Percentiles rank a stretch among this genome's conserved stretches.
Evolutionary conservation across 495 filamentous ascomycete genomes (phyloP).

Genomic region (Pseudevernia furfuracea): DNA sequence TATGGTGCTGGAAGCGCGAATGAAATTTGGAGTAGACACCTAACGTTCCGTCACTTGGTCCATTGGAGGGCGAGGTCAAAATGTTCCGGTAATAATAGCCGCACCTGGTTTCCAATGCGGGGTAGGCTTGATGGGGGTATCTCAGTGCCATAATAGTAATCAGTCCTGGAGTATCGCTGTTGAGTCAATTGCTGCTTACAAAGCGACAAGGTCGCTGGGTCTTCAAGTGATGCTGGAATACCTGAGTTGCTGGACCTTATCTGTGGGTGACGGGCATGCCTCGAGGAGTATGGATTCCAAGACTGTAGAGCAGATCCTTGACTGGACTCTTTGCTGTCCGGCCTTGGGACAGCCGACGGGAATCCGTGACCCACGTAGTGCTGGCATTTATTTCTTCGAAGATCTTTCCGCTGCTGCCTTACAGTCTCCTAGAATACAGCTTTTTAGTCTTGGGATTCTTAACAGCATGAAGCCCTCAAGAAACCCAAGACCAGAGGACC

Average conservation of each 20-base stretch:
- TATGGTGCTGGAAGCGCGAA: neutral
- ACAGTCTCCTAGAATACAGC: constrained; percentile 14
- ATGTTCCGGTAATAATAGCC: neutral
- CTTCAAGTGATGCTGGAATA: neutral
- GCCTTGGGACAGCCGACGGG: neutral
- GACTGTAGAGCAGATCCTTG: neutral
- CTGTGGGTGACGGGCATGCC: neutral
- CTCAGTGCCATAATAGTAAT: neutral
- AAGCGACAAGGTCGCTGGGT: neutral
- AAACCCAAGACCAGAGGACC: neutral
- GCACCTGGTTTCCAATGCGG: neutral
- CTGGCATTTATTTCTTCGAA: constrained; percentile 9
- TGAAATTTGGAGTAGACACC: neutral
- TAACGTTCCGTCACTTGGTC: neutral
- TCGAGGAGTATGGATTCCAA: neutral
- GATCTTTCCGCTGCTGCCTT: constrained; percentile 10
- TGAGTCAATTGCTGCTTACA: neutral
- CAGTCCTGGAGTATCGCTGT: neutral
- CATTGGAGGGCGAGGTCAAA: neutral
- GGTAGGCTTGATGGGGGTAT: neutral
- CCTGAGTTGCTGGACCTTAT: neutral
- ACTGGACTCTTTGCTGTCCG: neutral
- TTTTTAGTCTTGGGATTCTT: constrained; percentile 3
- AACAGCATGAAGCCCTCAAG: neutral
- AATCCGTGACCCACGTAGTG: neutral